Evolutionary conservation across 164 flowering plant genomes (phyloP).

Genomic region (Nymphaea thermarum): DNA sequence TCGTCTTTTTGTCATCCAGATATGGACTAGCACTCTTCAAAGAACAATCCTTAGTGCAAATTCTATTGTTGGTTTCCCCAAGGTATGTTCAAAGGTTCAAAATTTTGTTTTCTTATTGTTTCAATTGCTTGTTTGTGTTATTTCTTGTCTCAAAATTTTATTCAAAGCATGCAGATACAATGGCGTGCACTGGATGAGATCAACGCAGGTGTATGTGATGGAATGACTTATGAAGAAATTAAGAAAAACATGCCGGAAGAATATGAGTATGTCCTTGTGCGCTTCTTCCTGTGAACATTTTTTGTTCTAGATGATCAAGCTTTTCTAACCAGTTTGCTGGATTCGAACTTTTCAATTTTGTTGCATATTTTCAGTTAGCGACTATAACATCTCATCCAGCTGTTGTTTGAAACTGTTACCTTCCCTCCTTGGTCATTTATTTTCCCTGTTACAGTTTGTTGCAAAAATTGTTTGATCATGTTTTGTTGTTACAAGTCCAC

Average conservation of each 20-base stretch:
- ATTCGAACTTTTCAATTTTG: too few species aligned
- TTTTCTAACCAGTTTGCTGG: neutral
- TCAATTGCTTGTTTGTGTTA: neutral
- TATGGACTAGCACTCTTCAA: constrained; percentile 99
- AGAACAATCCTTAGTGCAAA: constrained; percentile 86
- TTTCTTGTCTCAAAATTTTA: neutral
- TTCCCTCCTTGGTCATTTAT: too few species aligned
- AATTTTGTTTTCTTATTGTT: constrained; percentile 1
- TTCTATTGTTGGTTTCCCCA: constrained; percentile 88
- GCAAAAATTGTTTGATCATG: too few species aligned
- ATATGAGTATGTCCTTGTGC: constrained; percentile 56
- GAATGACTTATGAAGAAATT: constrained; percentile 97
- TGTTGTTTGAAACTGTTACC: too few species aligned
- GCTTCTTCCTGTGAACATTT: neutral
- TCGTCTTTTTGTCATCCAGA: constrained; percentile 26
- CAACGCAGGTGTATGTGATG: constrained; percentile 97
- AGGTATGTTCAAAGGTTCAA: constrained; percentile 30
- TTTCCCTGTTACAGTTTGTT: too few species aligned
- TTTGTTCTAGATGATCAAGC: neutral
- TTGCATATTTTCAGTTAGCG: too few species aligned
- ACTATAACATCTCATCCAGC: too few species aligned
- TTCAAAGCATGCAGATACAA: constrained; percentile 46
- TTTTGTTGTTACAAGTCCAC: too few species aligned
- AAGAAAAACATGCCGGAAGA: constrained; percentile 98
- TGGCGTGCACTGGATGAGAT: constrained; percentile 99